Percentiles rank a stretch among this genome's conserved stretches.
Conservation (phyloP, 164 flowering plant species). For the Kingdonia uniflora region DNA sequence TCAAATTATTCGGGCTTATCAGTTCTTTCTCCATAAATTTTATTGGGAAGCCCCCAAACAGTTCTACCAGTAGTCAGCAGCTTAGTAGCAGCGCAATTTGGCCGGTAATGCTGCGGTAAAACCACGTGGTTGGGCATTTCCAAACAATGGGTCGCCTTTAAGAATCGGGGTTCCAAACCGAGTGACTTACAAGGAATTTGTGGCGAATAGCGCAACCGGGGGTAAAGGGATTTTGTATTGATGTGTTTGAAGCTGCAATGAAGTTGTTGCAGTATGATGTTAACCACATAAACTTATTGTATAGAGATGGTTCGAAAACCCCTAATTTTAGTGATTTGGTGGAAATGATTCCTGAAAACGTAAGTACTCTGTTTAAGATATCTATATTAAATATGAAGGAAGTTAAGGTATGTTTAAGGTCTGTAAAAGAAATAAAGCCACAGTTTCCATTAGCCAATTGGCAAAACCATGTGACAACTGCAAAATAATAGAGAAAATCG, state of each 20-base stretch:
- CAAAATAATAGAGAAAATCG: too few relatives aligned
- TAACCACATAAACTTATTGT: conserved; percentile 43
- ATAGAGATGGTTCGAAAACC: conserved; percentile 57
- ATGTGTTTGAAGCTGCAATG: conserved; percentile 80
- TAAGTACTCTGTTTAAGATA: conserved; percentile 27
- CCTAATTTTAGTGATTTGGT: conserved; percentile 55
- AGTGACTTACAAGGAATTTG: conserved; percentile 56
- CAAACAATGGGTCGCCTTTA: conserved; percentile 70
- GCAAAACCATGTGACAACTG: too few relatives aligned
- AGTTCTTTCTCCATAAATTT: conserved; percentile 47
- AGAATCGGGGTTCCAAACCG: conserved; percentile 72
- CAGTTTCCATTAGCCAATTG: too few relatives aligned
- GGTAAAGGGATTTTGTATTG: conserved; percentile 66
- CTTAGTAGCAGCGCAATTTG: conserved; percentile 53
- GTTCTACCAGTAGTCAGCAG: conserved; percentile 36
- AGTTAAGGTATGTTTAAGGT: background rate
- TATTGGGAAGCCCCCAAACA: conserved; percentile 42
- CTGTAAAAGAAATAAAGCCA: too few relatives aligned
- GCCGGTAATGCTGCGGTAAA: conserved; percentile 59
- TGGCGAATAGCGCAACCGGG: conserved; percentile 33
- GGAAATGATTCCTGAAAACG: conserved; percentile 39
- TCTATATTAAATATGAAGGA: background rate
- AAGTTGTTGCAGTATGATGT: conserved; percentile 71
- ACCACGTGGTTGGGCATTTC: conserved; percentile 96
- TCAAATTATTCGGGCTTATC: conserved; percentile 76